phyloP scores from a whole-genome alignment of 768 basidiomycete genomes.

The Boletus bicolor region DNA sequence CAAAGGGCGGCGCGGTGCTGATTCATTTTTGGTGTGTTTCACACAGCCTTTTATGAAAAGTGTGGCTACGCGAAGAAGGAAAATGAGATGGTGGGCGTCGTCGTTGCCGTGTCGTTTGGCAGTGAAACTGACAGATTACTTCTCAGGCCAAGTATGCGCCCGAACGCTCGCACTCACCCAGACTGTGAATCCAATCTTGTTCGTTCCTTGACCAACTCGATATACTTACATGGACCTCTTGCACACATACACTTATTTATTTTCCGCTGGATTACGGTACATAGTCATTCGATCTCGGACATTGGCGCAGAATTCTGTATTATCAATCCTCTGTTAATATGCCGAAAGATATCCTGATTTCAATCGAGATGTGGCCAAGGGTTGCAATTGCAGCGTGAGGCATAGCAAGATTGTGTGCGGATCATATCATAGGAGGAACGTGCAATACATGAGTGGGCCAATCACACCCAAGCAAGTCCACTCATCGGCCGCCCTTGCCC shows the following conservation, averaged over 20 bases:
- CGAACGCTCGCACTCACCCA: conserved; percentile 26
- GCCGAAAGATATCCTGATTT: background rate
- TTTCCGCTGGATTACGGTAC: conserved; percentile 4
- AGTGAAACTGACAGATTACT: conserved; percentile 4
- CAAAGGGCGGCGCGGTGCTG: background rate
- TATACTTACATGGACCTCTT: conserved; percentile 7
- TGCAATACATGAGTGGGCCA: conserved; percentile 24
- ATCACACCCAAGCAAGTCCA: conserved; percentile 2
- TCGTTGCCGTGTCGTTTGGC: background rate
- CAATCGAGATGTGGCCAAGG: background rate
- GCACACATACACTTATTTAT: conserved; percentile 4
- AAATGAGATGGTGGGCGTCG: conserved; percentile 74
- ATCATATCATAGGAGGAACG: conserved; percentile 18
- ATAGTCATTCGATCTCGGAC: conserved; percentile 11
- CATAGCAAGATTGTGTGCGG: conserved; percentile 9
- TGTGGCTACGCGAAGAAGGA: conserved; percentile 92
- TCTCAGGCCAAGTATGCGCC: conserved; percentile 59
- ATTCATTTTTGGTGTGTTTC: background rate
- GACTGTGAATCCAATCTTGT: conserved; percentile 11
- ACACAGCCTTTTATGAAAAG: conserved; percentile 91
- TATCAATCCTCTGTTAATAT: conserved; percentile 7
- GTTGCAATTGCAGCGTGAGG: background rate
- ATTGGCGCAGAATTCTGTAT: conserved; percentile 14
- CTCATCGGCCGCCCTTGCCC: conserved; percentile 72
- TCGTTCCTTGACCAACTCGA: background rate